phyloP scores from a whole-genome alignment of 176 grass and related monocot genomes.

The Eragrostis nindensis region DNA sequence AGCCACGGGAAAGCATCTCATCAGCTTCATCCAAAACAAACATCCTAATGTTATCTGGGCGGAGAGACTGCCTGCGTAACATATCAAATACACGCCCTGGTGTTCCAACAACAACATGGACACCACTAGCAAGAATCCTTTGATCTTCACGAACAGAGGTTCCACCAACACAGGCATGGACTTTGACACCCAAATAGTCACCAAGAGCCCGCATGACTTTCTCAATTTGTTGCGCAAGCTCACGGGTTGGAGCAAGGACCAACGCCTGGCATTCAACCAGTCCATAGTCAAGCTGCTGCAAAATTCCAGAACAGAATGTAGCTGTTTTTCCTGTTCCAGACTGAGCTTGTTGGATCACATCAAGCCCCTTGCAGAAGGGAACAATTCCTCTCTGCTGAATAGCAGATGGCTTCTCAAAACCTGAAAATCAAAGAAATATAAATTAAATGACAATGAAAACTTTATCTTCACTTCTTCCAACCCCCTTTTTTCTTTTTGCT shows the following conservation, averaged over 20 bases:
- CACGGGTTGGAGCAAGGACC: slow-evolving; percentile 81
- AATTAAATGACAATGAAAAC: slow-evolving; percentile 1
- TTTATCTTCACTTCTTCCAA: no score
- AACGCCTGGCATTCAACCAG: slow-evolving; percentile 73
- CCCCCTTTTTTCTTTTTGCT: no score
- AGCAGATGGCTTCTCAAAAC: slow-evolving; percentile 92
- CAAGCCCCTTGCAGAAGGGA: slow-evolving; percentile 82
- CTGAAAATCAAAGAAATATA: slow-evolving; percentile 28
- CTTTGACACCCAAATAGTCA: slow-evolving; percentile 82
- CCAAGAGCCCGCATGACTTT: slow-evolving; percentile 91
- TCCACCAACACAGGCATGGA: slow-evolving; percentile 89
- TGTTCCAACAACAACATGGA: slow-evolving; percentile 87
- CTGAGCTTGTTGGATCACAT: slow-evolving; percentile 90
- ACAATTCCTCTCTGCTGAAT: slow-evolving; percentile 90
- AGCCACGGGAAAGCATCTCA: slow-evolving; percentile 87
- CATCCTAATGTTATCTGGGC: slow-evolving; percentile 75
- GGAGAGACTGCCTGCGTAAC: slow-evolving; percentile 69
- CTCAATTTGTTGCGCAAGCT: slow-evolving; percentile 85
- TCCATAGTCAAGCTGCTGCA: slow-evolving; percentile 81
- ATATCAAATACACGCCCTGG: slow-evolving; percentile 86
- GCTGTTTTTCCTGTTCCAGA: slow-evolving; percentile 89
- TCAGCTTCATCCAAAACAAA: slow-evolving; percentile 91
- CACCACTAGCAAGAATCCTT: slow-evolving; percentile 77
- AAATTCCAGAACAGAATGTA: slow-evolving; percentile 84
- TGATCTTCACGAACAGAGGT: slow-evolving; percentile 83